A percentile compares a stretch with the other conserved stretches of the same genome.
These are phyloP conservation scores for Aspergillus asperescens DNA, from an alignment of 495 filamentous ascomycete genomes.

Conservation along the genomic window DNA sequence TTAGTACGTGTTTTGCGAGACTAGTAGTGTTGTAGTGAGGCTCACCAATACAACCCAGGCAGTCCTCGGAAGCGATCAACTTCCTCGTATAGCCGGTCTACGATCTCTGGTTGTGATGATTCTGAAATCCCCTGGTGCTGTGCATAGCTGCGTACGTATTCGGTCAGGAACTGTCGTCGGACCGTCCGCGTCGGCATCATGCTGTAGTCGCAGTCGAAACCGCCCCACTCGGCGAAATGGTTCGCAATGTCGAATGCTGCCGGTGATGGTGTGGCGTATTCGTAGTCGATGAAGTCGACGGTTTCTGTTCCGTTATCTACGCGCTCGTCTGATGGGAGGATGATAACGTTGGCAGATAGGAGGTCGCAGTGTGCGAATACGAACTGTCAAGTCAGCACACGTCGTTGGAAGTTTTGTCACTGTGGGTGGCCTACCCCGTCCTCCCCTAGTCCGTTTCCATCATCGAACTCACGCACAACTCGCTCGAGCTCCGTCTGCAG, in stretches of 20 bases:
- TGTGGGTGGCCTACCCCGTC: conserved; percentile 55
- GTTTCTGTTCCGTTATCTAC: conserved; percentile 31
- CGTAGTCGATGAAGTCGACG: conserved; percentile 96
- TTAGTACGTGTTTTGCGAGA: conserved; percentile 7
- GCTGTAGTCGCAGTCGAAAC: conserved; percentile 88
- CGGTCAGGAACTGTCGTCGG: conserved; percentile 73
- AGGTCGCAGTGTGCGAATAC: conserved; percentile 96
- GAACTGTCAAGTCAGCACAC: conserved; percentile 44
- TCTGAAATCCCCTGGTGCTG: conserved; percentile 32
- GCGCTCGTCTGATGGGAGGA: conserved; percentile 50
- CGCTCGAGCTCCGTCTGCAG: conserved; percentile 72
- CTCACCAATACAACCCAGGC: conserved; percentile 76
- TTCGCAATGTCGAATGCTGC: conserved; percentile 99
- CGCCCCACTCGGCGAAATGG: conserved; percentile 98
- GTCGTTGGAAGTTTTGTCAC: neutral
- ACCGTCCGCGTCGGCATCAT: conserved; percentile 74
- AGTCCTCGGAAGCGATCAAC: conserved; percentile 85
- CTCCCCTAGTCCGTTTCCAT: conserved; percentile 65
- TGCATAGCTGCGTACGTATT: conserved; percentile 62
- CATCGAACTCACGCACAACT: conserved; percentile 62
- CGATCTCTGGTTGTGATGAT: conserved; percentile 55
- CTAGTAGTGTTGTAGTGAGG: neutral
- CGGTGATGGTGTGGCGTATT: conserved; percentile 89
- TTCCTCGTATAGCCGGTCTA: conserved; percentile 62
- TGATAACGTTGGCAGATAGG: conserved; percentile 89